These are phyloP conservation scores for Chimonanthus salicifolius DNA, from an alignment of 164 flowering plant species.

Conservation along the genomic window DNA sequence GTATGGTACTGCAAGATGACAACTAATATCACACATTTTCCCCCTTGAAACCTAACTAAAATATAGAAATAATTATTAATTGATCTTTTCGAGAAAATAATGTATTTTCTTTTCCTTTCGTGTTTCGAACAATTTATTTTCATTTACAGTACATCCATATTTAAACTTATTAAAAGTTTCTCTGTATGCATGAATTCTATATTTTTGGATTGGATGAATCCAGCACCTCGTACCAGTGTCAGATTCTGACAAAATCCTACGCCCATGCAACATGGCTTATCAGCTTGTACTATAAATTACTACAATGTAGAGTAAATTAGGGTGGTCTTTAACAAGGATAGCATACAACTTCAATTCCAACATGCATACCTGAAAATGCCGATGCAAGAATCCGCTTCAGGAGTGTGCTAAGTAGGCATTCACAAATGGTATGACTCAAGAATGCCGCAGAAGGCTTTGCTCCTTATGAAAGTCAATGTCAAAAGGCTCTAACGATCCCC, in stretches of 20 bases:
- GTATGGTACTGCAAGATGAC: too few species aligned
- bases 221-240: too few species aligned
- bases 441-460: background rate
- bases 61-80: too few species aligned
- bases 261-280: too few species aligned
- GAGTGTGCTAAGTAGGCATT: background rate
- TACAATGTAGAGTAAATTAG: too few species aligned
- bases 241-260: too few species aligned
- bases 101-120: too few species aligned
- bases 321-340: background rate
- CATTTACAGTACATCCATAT: slow-evolving; percentile 18
- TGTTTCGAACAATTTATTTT: slow-evolving; percentile 19
- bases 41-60: too few species aligned
- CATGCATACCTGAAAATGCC: background rate
- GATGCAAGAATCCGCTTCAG: background rate
- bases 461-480: slow-evolving; percentile 18
- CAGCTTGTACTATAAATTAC: too few species aligned
- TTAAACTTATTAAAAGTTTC: slow-evolving; percentile 7
- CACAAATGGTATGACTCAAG: background rate
- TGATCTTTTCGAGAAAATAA: too few species aligned
- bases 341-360: background rate
- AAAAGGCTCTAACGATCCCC: slow-evolving; percentile 89
- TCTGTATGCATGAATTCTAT: background rate
- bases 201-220: too few species aligned
- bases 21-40: too few species aligned